Percentiles rank a stretch among this genome's conserved stretches.
These are phyloP conservation scores for Sporopachydermia cereana DNA, from an alignment of 1,139 yeast genomes.

Conservation along the genomic window DNA sequence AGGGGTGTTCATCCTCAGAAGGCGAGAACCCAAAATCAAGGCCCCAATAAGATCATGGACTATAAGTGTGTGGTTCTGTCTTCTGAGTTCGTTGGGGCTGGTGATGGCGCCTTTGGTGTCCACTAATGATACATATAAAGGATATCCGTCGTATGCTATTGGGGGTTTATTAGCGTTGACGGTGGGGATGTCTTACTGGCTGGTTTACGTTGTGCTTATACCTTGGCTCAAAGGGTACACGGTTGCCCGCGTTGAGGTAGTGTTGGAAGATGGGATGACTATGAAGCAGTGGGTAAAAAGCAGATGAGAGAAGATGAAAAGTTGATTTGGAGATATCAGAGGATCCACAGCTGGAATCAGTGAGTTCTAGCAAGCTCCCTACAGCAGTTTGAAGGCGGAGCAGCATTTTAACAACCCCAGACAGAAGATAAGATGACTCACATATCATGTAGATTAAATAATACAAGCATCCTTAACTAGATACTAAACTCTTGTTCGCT, in stretches of 20 bases:
- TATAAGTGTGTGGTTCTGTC: conserved; percentile 30
- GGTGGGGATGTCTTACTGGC: conserved; percentile 31
- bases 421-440: too few relatives aligned
- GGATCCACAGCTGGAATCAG: too few relatives aligned
- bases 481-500: background rate
- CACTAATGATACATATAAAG: conserved; percentile 26
- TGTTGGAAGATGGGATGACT: conserved; percentile 41
- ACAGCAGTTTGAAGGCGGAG: too few relatives aligned
- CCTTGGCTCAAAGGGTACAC: conserved; percentile 36
- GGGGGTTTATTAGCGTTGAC: conserved; percentile 18
- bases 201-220: conserved; percentile 30
- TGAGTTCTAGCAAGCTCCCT: too few relatives aligned
- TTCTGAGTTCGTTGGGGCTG: conserved; percentile 30
- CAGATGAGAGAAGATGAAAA: too few relatives aligned
- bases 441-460: too few relatives aligned
- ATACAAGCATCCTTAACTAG: background rate
- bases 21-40: conserved; percentile 32
- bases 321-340: too few relatives aligned
- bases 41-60: conserved; percentile 37
- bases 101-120: conserved; percentile 34
- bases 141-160: too few relatives aligned
- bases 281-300: conserved; percentile 43
- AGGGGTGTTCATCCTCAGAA: conserved; percentile 39
- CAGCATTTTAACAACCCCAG: too few relatives aligned
- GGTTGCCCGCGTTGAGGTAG: conserved; percentile 28